Evolutionary conservation across 352 stramenopile genomes (phyloP).

Genomic region (Phytophthora pisi): DNA sequence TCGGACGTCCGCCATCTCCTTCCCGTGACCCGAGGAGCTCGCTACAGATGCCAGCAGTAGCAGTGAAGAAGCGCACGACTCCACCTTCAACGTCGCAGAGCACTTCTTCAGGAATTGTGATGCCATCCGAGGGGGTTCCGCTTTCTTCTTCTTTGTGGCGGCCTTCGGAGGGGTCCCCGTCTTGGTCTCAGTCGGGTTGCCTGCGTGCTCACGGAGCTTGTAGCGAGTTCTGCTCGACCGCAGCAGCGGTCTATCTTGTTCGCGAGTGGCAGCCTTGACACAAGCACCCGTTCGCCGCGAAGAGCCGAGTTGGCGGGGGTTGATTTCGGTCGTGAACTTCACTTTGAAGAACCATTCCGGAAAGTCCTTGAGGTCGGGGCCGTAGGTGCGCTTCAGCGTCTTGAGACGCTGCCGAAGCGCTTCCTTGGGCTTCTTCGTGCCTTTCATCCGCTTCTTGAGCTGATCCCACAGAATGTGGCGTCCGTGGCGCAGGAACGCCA

Average conservation of each 20-base stretch:
- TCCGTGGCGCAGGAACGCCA: conserved; percentile 11
- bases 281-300: background rate
- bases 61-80: conserved; percentile 23
- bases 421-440: conserved; percentile 38
- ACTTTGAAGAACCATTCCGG: conserved; percentile 50
- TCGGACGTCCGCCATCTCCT: background rate
- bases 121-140: background rate
- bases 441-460: conserved; percentile 36
- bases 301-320: background rate
- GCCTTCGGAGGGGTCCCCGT: background rate
- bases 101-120: conserved; percentile 6
- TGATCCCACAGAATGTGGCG: conserved; percentile 40
- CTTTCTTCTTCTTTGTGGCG: background rate
- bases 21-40: conserved; percentile 5
- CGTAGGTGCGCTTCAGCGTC: conserved; percentile 60
- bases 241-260: conserved; percentile 7
- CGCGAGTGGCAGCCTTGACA: background rate
- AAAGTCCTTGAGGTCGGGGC: conserved; percentile 36
- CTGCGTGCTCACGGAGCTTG: background rate
- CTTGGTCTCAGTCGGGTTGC: background rate
- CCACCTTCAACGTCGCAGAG: background rate
- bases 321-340: background rate
- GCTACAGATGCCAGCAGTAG: conserved; percentile 38
- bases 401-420: conserved; percentile 57
- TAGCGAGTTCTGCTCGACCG: conserved; percentile 2